A percentile compares a stretch with the other conserved stretches of the same genome.
phyloP scores from a whole-genome alignment of 352 stramenopile genomes.

The Saprolegnia diclina region DNA sequence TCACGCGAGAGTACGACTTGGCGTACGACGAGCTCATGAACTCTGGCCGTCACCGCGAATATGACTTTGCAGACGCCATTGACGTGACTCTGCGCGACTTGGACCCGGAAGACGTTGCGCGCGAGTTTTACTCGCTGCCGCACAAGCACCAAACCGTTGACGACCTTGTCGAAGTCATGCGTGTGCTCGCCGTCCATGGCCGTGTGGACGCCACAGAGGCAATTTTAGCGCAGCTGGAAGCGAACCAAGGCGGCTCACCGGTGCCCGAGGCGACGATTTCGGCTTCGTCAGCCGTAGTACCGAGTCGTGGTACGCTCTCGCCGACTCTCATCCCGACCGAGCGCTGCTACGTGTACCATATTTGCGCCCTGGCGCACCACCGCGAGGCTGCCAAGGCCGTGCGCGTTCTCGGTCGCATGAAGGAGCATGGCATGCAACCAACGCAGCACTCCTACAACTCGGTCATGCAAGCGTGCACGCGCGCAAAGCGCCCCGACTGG shows the following conservation, averaged over 20 bases:
- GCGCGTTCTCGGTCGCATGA: conserved; percentile 72
- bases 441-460: conserved; percentile 62
- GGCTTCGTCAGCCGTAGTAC: conserved; percentile 33
- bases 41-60: conserved; percentile 50
- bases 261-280: conserved; percentile 9
- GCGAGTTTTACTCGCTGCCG: conserved; percentile 64
- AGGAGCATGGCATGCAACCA: conserved; percentile 56
- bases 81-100: conserved; percentile 57
- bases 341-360: conserved; percentile 75
- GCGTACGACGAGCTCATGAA: conserved; percentile 69
- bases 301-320: conserved; percentile 42
- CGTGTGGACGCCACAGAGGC: conserved; percentile 55
- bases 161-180: conserved; percentile 72
- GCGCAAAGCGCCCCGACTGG: conserved; percentile 54
- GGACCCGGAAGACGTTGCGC: conserved; percentile 54
- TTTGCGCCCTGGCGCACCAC: conserved; percentile 47
- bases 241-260: conserved; percentile 32
- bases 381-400: conserved; percentile 46
- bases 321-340: conserved; percentile 45
- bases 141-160: conserved; percentile 44
- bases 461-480: conserved; percentile 80
- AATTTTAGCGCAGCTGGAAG: conserved; percentile 66
- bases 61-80: conserved; percentile 46
- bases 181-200: conserved; percentile 65
- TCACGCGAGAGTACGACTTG: conserved; percentile 58